Evolutionary conservation across 2,329 filamentous ascomycete species (phyloP).

Genomic region (Alternaria sp.): DNA sequence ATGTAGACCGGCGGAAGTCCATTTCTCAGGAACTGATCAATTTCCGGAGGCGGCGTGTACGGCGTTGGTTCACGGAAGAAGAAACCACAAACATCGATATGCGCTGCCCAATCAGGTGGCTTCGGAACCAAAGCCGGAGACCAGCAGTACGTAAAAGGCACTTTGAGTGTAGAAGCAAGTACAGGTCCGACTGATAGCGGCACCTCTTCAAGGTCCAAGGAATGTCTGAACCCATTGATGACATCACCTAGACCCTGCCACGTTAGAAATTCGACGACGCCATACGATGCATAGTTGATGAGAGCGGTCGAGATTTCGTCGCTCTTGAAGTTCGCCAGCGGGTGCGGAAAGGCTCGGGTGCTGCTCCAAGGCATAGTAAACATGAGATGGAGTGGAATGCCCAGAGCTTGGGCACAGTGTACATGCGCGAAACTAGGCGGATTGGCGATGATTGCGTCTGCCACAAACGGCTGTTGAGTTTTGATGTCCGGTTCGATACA

Average conservation of each 20-base stretch:
- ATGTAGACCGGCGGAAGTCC: slow-evolving; percentile 62
- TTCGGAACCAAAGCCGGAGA: slow-evolving; percentile 45
- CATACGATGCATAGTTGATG: slow-evolving; percentile 56
- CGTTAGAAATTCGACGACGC: slow-evolving; percentile 55
- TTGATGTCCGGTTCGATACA: slow-evolving; percentile 47
- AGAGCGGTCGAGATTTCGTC: slow-evolving; percentile 36
- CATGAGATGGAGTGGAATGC: slow-evolving; percentile 79
- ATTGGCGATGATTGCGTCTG: slow-evolving; percentile 79
- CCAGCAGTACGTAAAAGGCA: slow-evolving; percentile 57
- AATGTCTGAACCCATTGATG: slow-evolving; percentile 53
- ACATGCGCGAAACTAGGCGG: slow-evolving; percentile 78
- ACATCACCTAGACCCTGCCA: slow-evolving; percentile 59
- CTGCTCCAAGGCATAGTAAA: slow-evolving; percentile 62
- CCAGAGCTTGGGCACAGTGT: slow-evolving; percentile 73
- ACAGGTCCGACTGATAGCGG: slow-evolving; percentile 27
- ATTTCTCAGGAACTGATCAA: slow-evolving; percentile 55
- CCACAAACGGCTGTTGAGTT: slow-evolving; percentile 69
- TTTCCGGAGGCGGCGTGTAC: slow-evolving; percentile 50
- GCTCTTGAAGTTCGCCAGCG: slow-evolving; percentile 55
- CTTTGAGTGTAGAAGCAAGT: slow-evolving; percentile 47
- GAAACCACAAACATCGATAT: slow-evolving; percentile 52
- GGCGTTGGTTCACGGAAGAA: slow-evolving; percentile 51
- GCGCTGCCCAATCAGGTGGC: slow-evolving; percentile 18
- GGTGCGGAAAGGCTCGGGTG: slow-evolving; percentile 57
- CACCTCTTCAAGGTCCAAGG: slow-evolving; percentile 51